These are phyloP conservation scores for Rhizopus sp. DNA, from an alignment of 371 early-diverging fungal species.

Conservation along the genomic window DNA sequence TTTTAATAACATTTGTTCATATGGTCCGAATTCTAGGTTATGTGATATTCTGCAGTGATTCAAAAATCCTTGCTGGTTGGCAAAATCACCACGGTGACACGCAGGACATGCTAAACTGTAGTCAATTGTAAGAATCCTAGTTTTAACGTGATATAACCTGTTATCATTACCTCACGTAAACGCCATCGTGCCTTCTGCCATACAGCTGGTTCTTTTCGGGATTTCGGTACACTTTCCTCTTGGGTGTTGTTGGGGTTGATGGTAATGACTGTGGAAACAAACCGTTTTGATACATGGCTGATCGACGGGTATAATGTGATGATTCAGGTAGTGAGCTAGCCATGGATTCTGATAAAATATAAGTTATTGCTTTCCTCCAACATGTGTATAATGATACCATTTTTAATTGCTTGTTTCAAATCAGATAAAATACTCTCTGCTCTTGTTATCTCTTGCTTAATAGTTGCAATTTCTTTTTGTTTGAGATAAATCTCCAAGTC, in stretches of 20 bases:
- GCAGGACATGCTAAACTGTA: conserved; percentile 57
- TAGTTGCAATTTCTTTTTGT: conserved; percentile 58
- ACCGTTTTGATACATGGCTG: conserved; percentile 32
- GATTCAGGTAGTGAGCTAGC: conserved; percentile 34
- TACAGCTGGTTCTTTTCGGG: conserved; percentile 30
- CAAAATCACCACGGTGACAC: conserved; percentile 67
- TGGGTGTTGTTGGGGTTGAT: conserved; percentile 5
- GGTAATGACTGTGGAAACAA: conserved; percentile 12
- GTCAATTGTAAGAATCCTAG: not conserved
- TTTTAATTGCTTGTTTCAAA: conserved; percentile 51
- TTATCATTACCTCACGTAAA: conserved; percentile 55
- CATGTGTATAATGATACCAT: conserved; percentile 41
- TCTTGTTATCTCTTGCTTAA: conserved; percentile 57
- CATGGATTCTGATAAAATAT: conserved; percentile 11
- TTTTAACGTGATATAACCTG: not conserved
- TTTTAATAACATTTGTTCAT: conserved; percentile 66
- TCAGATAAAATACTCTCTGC: conserved; percentile 56
- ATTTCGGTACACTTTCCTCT: conserved; percentile 12
- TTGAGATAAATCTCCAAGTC: conserved; percentile 74
- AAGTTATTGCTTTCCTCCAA: not conserved
- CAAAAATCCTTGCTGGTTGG: conserved; percentile 76
- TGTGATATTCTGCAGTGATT: conserved; percentile 81
- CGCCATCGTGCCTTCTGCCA: conserved; percentile 63
- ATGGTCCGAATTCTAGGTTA: conserved; percentile 65
- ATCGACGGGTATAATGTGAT: conserved; percentile 45